Evolutionary conservation across 805 yeast species (phyloP).

Genomic region (Ogataea wickerhamii): DNA sequence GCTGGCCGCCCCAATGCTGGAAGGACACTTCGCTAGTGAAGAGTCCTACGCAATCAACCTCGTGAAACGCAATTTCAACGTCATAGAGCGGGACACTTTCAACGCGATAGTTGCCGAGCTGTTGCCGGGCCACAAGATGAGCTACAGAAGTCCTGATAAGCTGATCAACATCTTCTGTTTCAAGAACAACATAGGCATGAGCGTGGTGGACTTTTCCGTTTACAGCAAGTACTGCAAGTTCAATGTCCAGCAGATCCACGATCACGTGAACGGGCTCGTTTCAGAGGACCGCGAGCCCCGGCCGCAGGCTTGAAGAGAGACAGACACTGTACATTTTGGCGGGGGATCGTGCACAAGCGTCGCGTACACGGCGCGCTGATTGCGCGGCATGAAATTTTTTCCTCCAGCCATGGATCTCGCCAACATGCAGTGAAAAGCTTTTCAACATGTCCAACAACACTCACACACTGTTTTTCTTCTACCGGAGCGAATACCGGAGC

Average conservation of each 20-base stretch:
- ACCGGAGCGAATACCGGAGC: too few species aligned
- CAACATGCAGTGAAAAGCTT: too few species aligned
- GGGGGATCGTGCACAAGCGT: too few species aligned
- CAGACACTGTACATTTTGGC: too few species aligned
- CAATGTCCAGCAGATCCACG: conserved; percentile 81
- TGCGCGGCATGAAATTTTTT: too few species aligned
- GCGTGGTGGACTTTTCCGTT: conserved; percentile 58
- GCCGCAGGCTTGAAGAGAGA: too few species aligned
- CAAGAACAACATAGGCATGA: conserved; percentile 83
- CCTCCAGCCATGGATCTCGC: too few species aligned
- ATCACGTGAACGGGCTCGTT: conserved; percentile 29
- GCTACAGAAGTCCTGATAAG: conserved; percentile 73
- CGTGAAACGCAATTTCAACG: conserved; percentile 71
- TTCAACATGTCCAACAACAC: too few species aligned
- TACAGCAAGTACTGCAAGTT: conserved; percentile 61
- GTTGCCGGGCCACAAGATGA: conserved; percentile 64
- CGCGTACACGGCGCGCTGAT: too few species aligned
- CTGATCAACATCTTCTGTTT: conserved; percentile 83
- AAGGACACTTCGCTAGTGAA: conserved; percentile 15
- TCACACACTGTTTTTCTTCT: too few species aligned
- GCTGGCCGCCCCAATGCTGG: conserved; percentile 33
- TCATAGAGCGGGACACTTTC: conserved; percentile 67
- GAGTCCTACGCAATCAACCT: conserved; percentile 76
- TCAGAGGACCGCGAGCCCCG: too few species aligned
- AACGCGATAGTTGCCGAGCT: conserved; percentile 49